phyloP scores from a whole-genome alignment of 2,329 filamentous ascomycete genomes.

The Diaporthe citriasiana region DNA sequence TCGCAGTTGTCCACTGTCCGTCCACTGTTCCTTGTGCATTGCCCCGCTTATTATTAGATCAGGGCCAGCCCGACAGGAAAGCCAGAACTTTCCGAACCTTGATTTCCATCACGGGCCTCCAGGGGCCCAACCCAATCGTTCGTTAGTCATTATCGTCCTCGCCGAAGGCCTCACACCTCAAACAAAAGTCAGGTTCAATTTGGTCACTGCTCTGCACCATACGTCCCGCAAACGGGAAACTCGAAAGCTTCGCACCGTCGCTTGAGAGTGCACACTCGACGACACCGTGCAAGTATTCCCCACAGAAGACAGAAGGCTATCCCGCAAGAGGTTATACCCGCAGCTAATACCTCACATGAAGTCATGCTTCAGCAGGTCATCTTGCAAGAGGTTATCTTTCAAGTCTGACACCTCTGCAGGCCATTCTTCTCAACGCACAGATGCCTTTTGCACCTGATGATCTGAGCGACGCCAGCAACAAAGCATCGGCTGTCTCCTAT shows the following conservation, averaged over 20 bases:
- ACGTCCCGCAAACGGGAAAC: not conserved
- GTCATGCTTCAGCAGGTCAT: not conserved
- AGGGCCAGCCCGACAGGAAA: conserved; percentile 11
- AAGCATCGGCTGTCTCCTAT: conserved; percentile 36
- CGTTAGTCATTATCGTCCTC: conserved; percentile 2
- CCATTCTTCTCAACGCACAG: conserved; percentile 24
- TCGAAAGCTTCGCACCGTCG: not conserved
- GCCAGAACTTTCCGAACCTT: conserved; percentile 18
- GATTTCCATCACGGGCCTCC: not conserved
- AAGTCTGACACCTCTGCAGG: not conserved
- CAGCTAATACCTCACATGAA: not conserved
- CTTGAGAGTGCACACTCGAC: not conserved
- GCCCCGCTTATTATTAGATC: conserved; percentile 24
- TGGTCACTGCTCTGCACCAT: not conserved
- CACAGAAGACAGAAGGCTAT: not conserved
- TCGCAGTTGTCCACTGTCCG: not conserved
- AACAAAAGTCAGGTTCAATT: not conserved
- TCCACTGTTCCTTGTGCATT: not conserved
- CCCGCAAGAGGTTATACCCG: not conserved
- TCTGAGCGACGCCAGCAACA: conserved; percentile 32
- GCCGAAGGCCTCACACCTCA: conserved; percentile 23
- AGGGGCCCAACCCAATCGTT: not conserved
- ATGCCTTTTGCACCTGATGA: conserved; percentile 41
- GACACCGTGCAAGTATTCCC: not conserved
- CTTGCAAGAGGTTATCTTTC: not conserved